Evolutionary conservation across 768 basidiomycete species (phyloP).

Genomic region (Podaxis pistillaris): DNA sequence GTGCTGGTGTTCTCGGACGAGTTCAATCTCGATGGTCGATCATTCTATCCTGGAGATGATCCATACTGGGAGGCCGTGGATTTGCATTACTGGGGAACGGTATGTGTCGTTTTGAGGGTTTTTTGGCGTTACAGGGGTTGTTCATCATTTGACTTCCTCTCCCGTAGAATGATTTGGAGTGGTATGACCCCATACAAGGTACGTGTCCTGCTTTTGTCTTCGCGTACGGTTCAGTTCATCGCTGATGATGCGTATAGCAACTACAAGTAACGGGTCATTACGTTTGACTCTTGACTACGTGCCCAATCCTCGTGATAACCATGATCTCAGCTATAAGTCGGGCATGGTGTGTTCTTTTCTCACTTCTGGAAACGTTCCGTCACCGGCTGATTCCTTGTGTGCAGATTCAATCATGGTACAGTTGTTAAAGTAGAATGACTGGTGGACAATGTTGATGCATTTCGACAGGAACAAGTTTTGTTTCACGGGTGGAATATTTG

Average conservation of each 20-base stretch:
- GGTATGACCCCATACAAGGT: conserved; percentile 71
- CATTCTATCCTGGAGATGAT: conserved; percentile 79
- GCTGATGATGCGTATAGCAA: conserved; percentile 46
- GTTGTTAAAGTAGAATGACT: background rate
- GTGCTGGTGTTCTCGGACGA: conserved; percentile 79
- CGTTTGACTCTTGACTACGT: conserved; percentile 76
- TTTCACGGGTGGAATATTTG: conserved; percentile 91
- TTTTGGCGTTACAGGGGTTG: background rate
- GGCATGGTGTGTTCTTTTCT: conserved; percentile 40
- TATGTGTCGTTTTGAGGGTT: conserved; percentile 21
- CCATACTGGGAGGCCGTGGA: conserved; percentile 87
- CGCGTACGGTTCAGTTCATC: background rate
- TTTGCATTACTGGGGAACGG: conserved; percentile 73
- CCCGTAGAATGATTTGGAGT: conserved; percentile 74
- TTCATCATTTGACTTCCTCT: conserved; percentile 34
- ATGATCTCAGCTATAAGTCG: conserved; percentile 83
- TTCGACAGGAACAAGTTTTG: conserved; percentile 93
- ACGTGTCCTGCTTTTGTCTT: conserved; percentile 20
- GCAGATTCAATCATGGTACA: conserved; percentile 31
- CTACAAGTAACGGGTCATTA: conserved; percentile 74
- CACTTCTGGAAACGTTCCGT: conserved; percentile 26
- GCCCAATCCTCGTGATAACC: conserved; percentile 38
- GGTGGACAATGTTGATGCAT: conserved; percentile 33
- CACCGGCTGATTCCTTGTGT: conserved; percentile 12
- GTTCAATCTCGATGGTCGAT: conserved; percentile 67